A percentile compares a stretch with the other conserved stretches of the same genome.
These are phyloP conservation scores for Lecanicillium sp. DNA, from an alignment of 2,329 filamentous ascomycete genomes.

Conservation along the genomic window DNA sequence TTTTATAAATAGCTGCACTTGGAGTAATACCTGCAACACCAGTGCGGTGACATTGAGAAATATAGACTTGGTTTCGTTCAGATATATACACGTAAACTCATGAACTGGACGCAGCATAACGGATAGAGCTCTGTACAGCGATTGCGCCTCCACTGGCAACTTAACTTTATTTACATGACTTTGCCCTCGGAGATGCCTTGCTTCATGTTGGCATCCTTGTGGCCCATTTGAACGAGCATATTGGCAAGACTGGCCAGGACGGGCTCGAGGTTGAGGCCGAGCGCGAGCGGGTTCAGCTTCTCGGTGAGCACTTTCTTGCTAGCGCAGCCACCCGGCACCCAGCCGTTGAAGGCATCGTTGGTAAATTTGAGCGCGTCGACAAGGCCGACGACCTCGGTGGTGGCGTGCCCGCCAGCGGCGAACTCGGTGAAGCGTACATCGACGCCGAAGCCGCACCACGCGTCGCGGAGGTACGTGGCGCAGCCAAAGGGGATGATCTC, in stretches of 20 bases:
- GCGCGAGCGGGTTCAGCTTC: slow-evolving; percentile 8
- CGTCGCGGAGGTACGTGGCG: neutral
- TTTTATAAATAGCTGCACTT: no score
- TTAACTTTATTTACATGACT: no score
- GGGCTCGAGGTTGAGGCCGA: slow-evolving; percentile 11
- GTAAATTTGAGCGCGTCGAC: slow-evolving; percentile 5
- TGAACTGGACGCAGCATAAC: no score
- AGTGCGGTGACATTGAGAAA: no score
- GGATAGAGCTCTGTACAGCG: no score
- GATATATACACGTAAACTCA: no score
- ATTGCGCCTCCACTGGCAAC: no score
- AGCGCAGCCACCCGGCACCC: neutral
- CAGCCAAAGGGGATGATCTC: slow-evolving; percentile 11
- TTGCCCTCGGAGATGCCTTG: neutral
- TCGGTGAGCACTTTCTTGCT: slow-evolving; percentile 4
- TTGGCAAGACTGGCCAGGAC: neutral
- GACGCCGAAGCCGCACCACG: slow-evolving; percentile 12
- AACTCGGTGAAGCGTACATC: slow-evolving; percentile 9
- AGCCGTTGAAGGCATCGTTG: slow-evolving; percentile 10
- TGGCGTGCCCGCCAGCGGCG: slow-evolving; percentile 7
- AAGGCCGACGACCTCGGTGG: slow-evolving; percentile 6
- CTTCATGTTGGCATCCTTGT: slow-evolving; percentile 9
- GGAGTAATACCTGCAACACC: no score
- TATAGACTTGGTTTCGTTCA: no score
- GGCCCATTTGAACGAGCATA: neutral